phyloP scores from a whole-genome alignment of 768 basidiomycete species.

The Lepiota venenata region DNA sequence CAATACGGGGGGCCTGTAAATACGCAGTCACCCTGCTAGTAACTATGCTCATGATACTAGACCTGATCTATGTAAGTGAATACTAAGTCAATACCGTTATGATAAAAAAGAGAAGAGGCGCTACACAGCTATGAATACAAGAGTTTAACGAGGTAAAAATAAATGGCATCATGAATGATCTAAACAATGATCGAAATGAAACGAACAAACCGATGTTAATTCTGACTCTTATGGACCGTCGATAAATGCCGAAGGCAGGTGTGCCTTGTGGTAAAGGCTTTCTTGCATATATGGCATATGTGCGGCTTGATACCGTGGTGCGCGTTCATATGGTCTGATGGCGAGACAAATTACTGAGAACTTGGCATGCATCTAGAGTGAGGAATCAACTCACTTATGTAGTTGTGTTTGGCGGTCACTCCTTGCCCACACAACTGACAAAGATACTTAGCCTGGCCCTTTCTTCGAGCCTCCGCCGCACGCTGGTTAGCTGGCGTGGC shows the following conservation, averaged over 20 bases:
- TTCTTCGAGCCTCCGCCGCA: conserved; percentile 15
- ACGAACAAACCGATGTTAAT: background rate
- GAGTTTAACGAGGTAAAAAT: too few species aligned
- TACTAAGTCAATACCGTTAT: too few species aligned
- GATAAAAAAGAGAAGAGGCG: too few species aligned
- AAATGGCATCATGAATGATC: too few species aligned
- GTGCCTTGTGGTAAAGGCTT: conserved; percentile 15
- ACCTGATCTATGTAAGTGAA: too few species aligned
- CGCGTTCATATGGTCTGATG: conserved; percentile 14
- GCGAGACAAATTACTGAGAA: background rate
- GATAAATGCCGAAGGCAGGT: conserved; percentile 14
- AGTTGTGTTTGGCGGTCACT: conserved; percentile 25
- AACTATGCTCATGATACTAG: too few species aligned
- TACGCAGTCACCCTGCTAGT: too few species aligned
- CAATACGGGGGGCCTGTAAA: too few species aligned
- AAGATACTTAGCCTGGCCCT: conserved; percentile 17
- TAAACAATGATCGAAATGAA: background rate
- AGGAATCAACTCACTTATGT: conserved; percentile 20
- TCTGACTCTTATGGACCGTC: conserved; percentile 12
- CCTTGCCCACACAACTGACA: conserved; percentile 20
- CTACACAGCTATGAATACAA: too few species aligned
- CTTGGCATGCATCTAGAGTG: background rate
- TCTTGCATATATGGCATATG: conserved; percentile 10
- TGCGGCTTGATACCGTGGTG: conserved; percentile 16
- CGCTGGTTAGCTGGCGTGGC: conserved; percentile 6